Base-by-base conservation (phyloP, 176 grass and related monocot genomes). In the Oryza rufipogon region DNA sequence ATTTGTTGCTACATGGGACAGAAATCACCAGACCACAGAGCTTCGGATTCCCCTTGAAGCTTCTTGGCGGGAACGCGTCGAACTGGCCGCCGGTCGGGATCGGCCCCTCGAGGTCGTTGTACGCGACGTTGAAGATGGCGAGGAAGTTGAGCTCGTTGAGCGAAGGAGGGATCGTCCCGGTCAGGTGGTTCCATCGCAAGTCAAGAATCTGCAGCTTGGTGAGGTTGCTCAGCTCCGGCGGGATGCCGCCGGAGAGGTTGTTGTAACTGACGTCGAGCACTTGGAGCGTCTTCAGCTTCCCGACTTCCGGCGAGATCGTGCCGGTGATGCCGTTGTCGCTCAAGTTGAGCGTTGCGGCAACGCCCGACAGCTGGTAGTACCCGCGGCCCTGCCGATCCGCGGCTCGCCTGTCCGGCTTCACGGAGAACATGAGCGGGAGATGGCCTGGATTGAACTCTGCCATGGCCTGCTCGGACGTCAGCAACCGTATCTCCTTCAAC, bases 11-110 rank as follows among this genome's bases (percentile, higher is more conserved):
- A 4, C 90, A 91, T 4, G 16, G 11, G 2, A 78, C 41, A 3
- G 39, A 20, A 69, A 91, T 86, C 32, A 1, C 82, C 60, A 0
- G 7, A 52, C 90, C 84, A 39, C 90, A 92, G 15, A 92, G 87
- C 65, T 67, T 83, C 13, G 83, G 90, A 66, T 92, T 92, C 44
- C 4, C 80, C 1, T 12, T 16, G 41, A 77, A 89, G 80, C 66
- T 81, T 51, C 20, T 28, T n/a, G 64, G 12, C 23, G 90, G 90
- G 51, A 89, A 89, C 16, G 80, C 46, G 23, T 76, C 11, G 64
- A 89, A 89, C 74, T 92, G 87, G 1, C 11, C 64, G 17, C 90
- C 90, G 2, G 83, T 83, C 16, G 90, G 90, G 65, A 92, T 89
- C 16, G 79, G 79, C 2, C 90, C 90, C 70, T 83, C 75, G 4